phyloP scores from a whole-genome alignment of 768 basidiomycete genomes.

The Gloeopeniophorella convolvens region DNA sequence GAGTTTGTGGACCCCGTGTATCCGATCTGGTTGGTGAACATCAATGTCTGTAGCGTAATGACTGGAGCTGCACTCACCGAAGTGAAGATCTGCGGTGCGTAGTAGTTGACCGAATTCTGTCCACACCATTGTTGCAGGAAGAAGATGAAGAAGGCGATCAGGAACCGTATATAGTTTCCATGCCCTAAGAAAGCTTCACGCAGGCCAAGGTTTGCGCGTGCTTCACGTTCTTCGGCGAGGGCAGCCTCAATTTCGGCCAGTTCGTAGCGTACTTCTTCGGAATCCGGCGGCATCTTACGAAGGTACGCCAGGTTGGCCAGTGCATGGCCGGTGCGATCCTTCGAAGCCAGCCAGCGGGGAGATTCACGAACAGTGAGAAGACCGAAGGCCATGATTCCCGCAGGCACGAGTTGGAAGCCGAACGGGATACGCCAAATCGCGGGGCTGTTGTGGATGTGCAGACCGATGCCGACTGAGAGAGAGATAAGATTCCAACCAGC shows the following conservation, averaged over 20 bases:
- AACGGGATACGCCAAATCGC: slow-evolving; percentile 68
- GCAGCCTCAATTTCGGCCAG: slow-evolving; percentile 80
- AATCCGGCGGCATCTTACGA: slow-evolving; percentile 38
- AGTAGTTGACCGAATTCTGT: slow-evolving; percentile 75
- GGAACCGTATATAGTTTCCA: slow-evolving; percentile 76
- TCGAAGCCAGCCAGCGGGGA: slow-evolving; percentile 68
- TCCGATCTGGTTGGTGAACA: slow-evolving; percentile 44
- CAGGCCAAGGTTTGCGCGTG: slow-evolving; percentile 56
- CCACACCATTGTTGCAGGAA: slow-evolving; percentile 79
- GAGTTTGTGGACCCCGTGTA: slow-evolving; percentile 52
- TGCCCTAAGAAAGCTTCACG: slow-evolving; percentile 74
- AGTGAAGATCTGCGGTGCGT: slow-evolving; percentile 67
- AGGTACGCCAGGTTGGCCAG: slow-evolving; percentile 57
- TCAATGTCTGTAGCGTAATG: not conserved
- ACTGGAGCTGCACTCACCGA: slow-evolving; percentile 35
- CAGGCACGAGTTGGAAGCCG: slow-evolving; percentile 68
- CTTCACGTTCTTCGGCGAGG: slow-evolving; percentile 63
- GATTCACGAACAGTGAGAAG: slow-evolving; percentile 69
- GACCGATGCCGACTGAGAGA: slow-evolving; percentile 48
- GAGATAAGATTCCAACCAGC: not conserved
- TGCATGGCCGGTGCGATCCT: slow-evolving; percentile 49
- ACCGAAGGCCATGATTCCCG: slow-evolving; percentile 62
- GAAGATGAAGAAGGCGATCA: slow-evolving; percentile 80
- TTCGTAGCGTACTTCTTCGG: slow-evolving; percentile 47
- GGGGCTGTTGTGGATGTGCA: slow-evolving; percentile 41